Conservation (phyloP, 768 basidiomycete genomes). For the Rhodotorula babjevae region DNA sequence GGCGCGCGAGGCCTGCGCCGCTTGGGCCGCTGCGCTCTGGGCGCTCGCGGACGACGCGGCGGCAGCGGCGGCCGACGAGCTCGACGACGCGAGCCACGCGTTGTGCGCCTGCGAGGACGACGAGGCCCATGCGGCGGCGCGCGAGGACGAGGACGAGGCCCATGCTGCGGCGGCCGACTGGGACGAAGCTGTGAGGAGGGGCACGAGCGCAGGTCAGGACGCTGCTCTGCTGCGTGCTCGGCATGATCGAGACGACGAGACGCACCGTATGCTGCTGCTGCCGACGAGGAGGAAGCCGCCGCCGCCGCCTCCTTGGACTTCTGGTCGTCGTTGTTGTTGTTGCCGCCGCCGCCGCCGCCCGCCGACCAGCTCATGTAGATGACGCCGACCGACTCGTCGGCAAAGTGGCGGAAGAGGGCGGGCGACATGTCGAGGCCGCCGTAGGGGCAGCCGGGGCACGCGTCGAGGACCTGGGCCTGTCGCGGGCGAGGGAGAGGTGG, state of each 20-base stretch:
- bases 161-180: not conserved
- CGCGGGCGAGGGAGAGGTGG: not conserved
- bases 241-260: not conserved
- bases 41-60: not conserved
- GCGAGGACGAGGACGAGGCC: not conserved
- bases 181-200: not conserved
- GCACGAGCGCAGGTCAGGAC: not conserved
- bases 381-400: slow-evolving; percentile 46
- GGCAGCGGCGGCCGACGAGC: not conserved
- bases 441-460: slow-evolving; percentile 45
- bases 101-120: not conserved
- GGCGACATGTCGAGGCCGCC: slow-evolving; percentile 54
- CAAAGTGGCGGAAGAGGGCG: slow-evolving; percentile 54
- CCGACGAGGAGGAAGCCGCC: slow-evolving; percentile 1
- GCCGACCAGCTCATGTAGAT: slow-evolving; percentile 52
- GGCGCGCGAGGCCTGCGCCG: not conserved
- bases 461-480: slow-evolving; percentile 52
- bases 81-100: not conserved
- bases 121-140: not conserved
- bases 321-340: slow-evolving; percentile 5
- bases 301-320: slow-evolving; percentile 5
- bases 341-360: not conserved
- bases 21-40: not conserved
- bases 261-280: not conserved
- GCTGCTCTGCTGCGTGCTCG: not conserved